Evolutionary conservation across 2,329 filamentous ascomycete species (phyloP).

Genomic region (Rutstroemia sp.): DNA sequence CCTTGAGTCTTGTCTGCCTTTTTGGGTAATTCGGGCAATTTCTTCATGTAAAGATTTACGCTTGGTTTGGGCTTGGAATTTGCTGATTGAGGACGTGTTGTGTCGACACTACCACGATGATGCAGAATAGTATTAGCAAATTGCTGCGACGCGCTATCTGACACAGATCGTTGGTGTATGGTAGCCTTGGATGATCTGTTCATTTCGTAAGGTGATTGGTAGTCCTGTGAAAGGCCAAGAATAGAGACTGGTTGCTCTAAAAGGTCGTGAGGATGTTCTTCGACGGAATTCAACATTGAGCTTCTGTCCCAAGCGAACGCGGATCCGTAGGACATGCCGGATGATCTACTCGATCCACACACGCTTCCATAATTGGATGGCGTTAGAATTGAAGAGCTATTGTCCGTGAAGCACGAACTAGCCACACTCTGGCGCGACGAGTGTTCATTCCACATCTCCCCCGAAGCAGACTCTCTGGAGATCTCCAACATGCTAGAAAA

Average conservation of each 20-base stretch:
- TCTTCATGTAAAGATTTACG: background rate
- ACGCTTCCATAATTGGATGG: conserved; percentile 2
- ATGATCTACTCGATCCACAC: conserved; percentile 8
- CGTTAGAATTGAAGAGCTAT: conserved; percentile 2
- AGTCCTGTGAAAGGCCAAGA: background rate
- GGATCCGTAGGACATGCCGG: conserved; percentile 9
- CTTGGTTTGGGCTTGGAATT: background rate
- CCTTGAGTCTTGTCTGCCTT: background rate
- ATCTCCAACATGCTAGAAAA: background rate
- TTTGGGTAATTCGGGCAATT: background rate
- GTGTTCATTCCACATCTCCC: background rate
- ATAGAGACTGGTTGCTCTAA: background rate
- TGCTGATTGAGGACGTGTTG: background rate
- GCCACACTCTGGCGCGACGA: background rate
- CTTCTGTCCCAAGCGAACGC: conserved; percentile 15
- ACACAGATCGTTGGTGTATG: too few species aligned
- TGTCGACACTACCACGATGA: too few species aligned
- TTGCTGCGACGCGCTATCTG: background rate
- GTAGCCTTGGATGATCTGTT: too few species aligned
- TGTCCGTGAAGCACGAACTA: conserved; percentile 10
- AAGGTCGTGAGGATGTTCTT: background rate
- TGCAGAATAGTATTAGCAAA: background rate
- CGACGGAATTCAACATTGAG: conserved; percentile 7
- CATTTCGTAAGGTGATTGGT: too few species aligned
- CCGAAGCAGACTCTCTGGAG: background rate